Evolutionary conservation across 768 basidiomycete species (phyloP).

Genomic region (Pulveroboletus sp.): DNA sequence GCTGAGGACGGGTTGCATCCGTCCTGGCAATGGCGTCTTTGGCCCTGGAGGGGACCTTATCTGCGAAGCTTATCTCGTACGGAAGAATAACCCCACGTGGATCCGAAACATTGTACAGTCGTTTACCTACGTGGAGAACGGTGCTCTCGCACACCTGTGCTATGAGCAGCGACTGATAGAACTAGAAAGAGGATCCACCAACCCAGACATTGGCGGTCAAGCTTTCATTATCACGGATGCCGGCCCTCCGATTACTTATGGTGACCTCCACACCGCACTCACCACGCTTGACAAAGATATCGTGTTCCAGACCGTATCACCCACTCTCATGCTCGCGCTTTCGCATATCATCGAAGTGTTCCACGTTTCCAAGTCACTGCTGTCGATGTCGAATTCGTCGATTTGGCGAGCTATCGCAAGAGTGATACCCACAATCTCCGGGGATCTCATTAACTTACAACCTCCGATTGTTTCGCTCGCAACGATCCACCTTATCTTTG

Average conservation of each 20-base stretch:
- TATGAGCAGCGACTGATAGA: constrained; percentile 75
- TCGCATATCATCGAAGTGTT: constrained; percentile 57
- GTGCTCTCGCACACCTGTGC: constrained; percentile 64
- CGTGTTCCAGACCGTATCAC: constrained; percentile 52
- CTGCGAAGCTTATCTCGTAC: constrained; percentile 60
- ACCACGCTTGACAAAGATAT: constrained; percentile 57
- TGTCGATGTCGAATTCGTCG: constrained; percentile 31
- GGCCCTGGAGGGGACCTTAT: constrained; percentile 75
- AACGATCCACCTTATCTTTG: constrained; percentile 56
- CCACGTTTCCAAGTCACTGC: constrained; percentile 45
- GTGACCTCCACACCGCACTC: constrained; percentile 59
- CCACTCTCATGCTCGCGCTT: constrained; percentile 64
- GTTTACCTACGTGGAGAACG: constrained; percentile 76
- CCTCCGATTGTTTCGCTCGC: constrained; percentile 56
- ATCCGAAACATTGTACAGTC: constrained; percentile 54
- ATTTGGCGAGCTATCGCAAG: constrained; percentile 34
- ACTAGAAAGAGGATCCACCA: constrained; percentile 33
- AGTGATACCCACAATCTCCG: constrained; percentile 43
- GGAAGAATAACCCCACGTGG: constrained; percentile 64
- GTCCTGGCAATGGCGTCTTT: constrained; percentile 78
- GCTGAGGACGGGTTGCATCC: constrained; percentile 68
- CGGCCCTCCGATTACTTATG: constrained; percentile 58
- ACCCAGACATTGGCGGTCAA: constrained; percentile 73
- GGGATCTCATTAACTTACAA: constrained; percentile 55
- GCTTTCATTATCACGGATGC: constrained; percentile 67